Percentiles rank a stretch among this genome's conserved stretches.
These are phyloP conservation scores for Cicer pinnatifidum DNA, from an alignment of 306 rosid genomes.

Conservation along the genomic window DNA sequence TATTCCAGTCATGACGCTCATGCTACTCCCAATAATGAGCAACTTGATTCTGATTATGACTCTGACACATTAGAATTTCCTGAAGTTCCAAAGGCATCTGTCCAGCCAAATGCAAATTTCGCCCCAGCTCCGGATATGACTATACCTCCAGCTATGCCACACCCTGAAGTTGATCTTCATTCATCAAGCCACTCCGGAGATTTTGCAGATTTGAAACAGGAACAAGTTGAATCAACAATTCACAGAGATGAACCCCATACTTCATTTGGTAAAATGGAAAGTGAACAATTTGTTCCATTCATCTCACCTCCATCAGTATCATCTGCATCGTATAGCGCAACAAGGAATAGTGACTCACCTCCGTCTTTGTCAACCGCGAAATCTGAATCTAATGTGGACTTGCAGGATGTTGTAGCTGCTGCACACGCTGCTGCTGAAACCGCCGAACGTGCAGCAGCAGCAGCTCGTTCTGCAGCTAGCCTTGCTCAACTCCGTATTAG, in stretches of 20 bases:
- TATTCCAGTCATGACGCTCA: constrained; percentile 46
- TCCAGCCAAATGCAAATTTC: constrained; percentile 51
- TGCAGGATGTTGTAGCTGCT: constrained; percentile 90
- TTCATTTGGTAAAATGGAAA: constrained; percentile 56
- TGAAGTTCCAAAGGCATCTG: constrained; percentile 69
- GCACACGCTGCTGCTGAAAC: constrained; percentile 94
- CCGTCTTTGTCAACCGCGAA: constrained; percentile 54
- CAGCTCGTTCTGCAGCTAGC: constrained; percentile 91
- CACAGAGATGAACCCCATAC: constrained; percentile 55
- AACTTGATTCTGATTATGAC: constrained; percentile 72
- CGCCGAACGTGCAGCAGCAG: constrained; percentile 90
- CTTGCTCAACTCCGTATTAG: constrained; percentile 76
- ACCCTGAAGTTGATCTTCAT: constrained; percentile 48
- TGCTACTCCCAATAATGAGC: constrained; percentile 53
- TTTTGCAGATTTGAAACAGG: constrained; percentile 43
- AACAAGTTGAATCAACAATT: constrained; percentile 42
- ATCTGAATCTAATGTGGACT: constrained; percentile 58
- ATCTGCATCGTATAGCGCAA: background rate
- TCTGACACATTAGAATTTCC: constrained; percentile 76
- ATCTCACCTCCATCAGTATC: constrained; percentile 69
- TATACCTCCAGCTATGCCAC: constrained; percentile 49
- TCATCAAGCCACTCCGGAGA: constrained; percentile 48
- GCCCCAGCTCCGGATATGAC: constrained; percentile 59
- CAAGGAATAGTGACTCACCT: constrained; percentile 13
- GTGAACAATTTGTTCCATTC: constrained; percentile 82